These are phyloP conservation scores for Kwoniella botswanensis DNA, from an alignment of 768 basidiomycete genomes.

Conservation along the genomic window DNA sequence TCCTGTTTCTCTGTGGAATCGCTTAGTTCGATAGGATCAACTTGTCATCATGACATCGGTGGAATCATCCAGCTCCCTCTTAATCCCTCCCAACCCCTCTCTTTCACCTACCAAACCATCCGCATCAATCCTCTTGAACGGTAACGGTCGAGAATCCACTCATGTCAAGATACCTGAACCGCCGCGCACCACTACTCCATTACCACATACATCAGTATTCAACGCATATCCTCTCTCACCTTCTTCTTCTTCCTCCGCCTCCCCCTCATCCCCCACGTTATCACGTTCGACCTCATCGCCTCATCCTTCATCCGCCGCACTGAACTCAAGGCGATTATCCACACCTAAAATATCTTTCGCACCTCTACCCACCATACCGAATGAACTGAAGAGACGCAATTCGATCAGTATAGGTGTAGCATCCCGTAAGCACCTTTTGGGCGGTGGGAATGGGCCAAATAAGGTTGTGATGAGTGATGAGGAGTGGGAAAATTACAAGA, in stretches of 20 bases:
- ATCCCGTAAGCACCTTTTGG: constrained; percentile 46
- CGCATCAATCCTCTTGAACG: constrained; percentile 43
- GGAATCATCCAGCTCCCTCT: constrained; percentile 20
- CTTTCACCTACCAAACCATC: constrained; percentile 27
- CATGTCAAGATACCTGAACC: constrained; percentile 59
- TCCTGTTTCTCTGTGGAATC: too few species aligned
- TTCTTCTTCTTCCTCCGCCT: constrained; percentile 39
- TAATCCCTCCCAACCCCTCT: constrained; percentile 45
- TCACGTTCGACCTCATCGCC: constrained; percentile 4
- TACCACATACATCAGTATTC: constrained; percentile 32
- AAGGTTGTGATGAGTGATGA: constrained; percentile 48
- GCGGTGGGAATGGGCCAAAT: constrained; percentile 2
- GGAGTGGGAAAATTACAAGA: constrained; percentile 53
- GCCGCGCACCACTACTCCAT: constrained; percentile 47
- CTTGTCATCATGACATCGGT: constrained; percentile 18
- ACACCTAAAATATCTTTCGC: constrained; percentile 46
- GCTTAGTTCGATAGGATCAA: too few species aligned
- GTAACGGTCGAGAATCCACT: constrained; percentile 18
- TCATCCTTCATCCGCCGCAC: constrained; percentile 31
- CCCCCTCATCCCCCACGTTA: constrained; percentile 36
- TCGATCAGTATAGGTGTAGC: constrained; percentile 54
- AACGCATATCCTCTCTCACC: constrained; percentile 46
- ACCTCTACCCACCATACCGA: constrained; percentile 46
- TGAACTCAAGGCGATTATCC: constrained; percentile 7
- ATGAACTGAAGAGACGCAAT: constrained; percentile 45